Percentiles rank a stretch among this genome's conserved stretches.
Conservation (phyloP, 768 basidiomycete genomes). For the Aureoboletus auriporus region DNA sequence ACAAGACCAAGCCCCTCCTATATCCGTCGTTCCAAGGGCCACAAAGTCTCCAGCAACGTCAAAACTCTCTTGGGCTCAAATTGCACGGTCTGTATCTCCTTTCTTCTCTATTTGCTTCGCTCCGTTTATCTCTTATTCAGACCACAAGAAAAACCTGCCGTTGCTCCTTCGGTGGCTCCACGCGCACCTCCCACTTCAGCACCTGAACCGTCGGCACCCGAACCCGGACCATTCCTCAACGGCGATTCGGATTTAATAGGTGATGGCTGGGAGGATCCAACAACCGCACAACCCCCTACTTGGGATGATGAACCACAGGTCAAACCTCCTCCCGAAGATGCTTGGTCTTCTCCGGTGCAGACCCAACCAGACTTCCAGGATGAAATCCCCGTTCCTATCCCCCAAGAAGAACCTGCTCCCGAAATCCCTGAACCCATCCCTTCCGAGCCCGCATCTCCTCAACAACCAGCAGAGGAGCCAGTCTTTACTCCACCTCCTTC, state of each 20-base stretch:
- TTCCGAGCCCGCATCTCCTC: constrained; percentile 16
- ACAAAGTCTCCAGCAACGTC: constrained; percentile 64
- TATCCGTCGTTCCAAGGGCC: constrained; percentile 24
- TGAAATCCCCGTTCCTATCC: constrained; percentile 13
- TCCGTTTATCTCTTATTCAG: constrained; percentile 30
- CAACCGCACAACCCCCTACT: constrained; percentile 59
- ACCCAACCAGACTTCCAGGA: constrained; percentile 19
- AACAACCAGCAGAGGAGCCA: constrained; percentile 20
- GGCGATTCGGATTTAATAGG: constrained; percentile 33
- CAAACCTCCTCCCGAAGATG: constrained; percentile 30
- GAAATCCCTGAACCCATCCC: constrained; percentile 16
- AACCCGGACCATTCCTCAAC: constrained; percentile 27
- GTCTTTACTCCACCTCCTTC: constrained; percentile 33
- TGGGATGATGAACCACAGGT: constrained; percentile 68
- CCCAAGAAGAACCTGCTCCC: constrained; percentile 33
- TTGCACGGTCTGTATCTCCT: constrained; percentile 49
- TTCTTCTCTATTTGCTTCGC: not conserved
- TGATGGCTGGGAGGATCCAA: constrained; percentile 68
- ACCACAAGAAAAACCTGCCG: constrained; percentile 60
- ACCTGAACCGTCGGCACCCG: constrained; percentile 21
- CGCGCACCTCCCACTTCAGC: constrained; percentile 12
- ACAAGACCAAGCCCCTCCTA: constrained; percentile 34
- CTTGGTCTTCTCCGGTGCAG: constrained; percentile 31
- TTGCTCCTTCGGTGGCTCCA: constrained; percentile 28
- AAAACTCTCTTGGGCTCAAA: constrained; percentile 83